These are phyloP conservation scores for Stentor coeruleus DNA, from an alignment of 73 alveolate species.

Conservation along the genomic window DNA sequence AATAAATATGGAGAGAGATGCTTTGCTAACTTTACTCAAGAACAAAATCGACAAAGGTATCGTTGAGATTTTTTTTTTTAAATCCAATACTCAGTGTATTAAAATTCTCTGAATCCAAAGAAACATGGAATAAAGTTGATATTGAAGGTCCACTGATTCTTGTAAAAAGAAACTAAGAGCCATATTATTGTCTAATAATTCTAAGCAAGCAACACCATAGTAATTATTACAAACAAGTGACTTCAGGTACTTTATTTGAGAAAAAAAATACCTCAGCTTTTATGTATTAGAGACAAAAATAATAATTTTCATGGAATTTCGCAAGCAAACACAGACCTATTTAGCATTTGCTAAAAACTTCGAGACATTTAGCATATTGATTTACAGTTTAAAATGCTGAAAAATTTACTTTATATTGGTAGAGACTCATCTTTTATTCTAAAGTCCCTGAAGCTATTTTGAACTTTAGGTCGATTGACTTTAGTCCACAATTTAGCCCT, in stretches of 20 bases:
- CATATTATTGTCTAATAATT: neutral
- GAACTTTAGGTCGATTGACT: neutral
- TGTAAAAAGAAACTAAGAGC: constrained; percentile 20
- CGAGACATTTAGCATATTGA: constrained; percentile 11
- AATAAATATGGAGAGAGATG: neutral
- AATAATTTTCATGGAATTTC: neutral
- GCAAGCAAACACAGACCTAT: constrained; percentile 4
- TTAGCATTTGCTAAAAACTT: neutral
- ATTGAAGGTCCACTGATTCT: constrained; percentile 22
- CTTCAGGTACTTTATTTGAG: neutral
- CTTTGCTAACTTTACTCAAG: neutral
- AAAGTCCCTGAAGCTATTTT: neutral
- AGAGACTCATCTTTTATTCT: neutral
- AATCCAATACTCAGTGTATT: constrained; percentile 1
- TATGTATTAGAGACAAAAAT: constrained; percentile 5
- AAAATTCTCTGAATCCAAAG: neutral
- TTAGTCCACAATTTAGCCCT: neutral
- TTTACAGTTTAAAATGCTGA: constrained; percentile 6
- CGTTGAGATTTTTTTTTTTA: constrained; percentile 12
- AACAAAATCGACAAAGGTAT: constrained; percentile 9
- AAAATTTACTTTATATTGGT: constrained; percentile 1
- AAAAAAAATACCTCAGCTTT: constrained; percentile 20
- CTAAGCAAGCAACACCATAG: neutral
- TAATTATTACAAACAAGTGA: neutral
- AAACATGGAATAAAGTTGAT: neutral